Evolutionary conservation across 169 alveolate species (phyloP).

Genomic region (Plasmodium ovale): DNA sequence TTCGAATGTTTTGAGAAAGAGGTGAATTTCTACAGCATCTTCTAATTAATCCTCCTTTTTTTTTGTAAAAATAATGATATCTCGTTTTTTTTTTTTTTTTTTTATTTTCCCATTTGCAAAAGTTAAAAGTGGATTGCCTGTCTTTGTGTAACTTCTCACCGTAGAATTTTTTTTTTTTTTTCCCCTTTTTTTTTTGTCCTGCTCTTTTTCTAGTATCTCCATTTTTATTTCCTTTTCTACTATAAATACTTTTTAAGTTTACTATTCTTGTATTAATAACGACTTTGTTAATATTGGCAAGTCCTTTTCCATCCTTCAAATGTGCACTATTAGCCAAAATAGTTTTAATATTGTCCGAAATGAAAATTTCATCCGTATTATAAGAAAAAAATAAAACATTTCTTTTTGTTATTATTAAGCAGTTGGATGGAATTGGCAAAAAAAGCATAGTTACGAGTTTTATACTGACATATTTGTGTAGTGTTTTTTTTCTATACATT

Average conservation of each 20-base stretch:
- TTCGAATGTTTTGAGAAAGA: not conserved
- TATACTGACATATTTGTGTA: slow-evolving; percentile 43
- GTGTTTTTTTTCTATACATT: slow-evolving; percentile 48
- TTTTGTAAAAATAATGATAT: slow-evolving; percentile 1
- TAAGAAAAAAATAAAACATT: slow-evolving; percentile 71
- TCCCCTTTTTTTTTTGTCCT: not conserved
- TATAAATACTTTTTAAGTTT: slow-evolving; percentile 27
- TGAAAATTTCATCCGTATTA: slow-evolving; percentile 67
- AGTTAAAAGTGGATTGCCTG: not conserved
- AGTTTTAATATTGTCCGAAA: slow-evolving; percentile 52
- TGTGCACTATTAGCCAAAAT: slow-evolving; percentile 22
- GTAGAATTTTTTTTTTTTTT: not conserved
- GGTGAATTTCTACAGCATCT: not conserved
- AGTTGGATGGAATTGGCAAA: slow-evolving; percentile 70
- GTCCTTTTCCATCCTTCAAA: not conserved
- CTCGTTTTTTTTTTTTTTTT: not conserved
- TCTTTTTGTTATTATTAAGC: slow-evolving; percentile 62
- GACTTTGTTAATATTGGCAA: slow-evolving; percentile 22
- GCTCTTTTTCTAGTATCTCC: not conserved
- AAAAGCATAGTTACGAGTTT: slow-evolving; percentile 45
- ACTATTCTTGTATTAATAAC: slow-evolving; percentile 63
- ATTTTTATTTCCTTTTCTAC: not conserved
- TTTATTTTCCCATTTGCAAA: not conserved
- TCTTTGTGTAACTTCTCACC: not conserved
- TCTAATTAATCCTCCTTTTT: slow-evolving; percentile 5